Conservation (phyloP, 805 yeast genomes). For the baker's yeast (Saccharomyces cerevisiae) region DNA sequence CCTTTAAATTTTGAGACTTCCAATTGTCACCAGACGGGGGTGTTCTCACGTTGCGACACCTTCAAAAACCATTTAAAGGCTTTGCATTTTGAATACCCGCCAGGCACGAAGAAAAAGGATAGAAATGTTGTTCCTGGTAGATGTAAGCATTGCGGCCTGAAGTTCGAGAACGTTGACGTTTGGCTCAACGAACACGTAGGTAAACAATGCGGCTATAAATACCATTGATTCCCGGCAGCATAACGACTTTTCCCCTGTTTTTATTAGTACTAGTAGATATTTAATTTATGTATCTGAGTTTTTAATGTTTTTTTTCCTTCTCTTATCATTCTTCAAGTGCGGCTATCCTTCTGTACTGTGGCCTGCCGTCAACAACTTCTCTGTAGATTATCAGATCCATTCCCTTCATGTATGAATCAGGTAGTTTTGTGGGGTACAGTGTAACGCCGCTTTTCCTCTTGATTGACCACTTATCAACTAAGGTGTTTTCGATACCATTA, state of each 20-base stretch:
- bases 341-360: neutral
- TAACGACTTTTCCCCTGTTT: neutral
- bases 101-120: constrained; percentile 74
- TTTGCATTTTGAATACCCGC: constrained; percentile 80
- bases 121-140: constrained; percentile 59
- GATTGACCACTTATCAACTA: neutral
- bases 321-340: neutral
- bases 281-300: neutral
- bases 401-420: constrained; percentile 18
- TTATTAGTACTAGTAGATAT: neutral
- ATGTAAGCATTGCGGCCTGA: constrained; percentile 68
- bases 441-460: constrained; percentile 1
- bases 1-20: constrained; percentile 24
- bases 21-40: constrained; percentile 72
- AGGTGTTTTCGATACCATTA: constrained; percentile 20
- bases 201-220: constrained; percentile 26
- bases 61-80: constrained; percentile 87
- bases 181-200: constrained; percentile 75
- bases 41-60: constrained; percentile 84
- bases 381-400: constrained; percentile 21
- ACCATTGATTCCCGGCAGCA: constrained; percentile 11
- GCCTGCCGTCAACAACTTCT: constrained; percentile 5
- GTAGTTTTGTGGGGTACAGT: constrained; percentile 14
- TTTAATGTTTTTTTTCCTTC: neutral
- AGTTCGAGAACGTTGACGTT: constrained; percentile 61